These are phyloP conservation scores for Penicillium sp. DNA, from an alignment of 2,329 filamentous ascomycete genomes.

Conservation along the genomic window DNA sequence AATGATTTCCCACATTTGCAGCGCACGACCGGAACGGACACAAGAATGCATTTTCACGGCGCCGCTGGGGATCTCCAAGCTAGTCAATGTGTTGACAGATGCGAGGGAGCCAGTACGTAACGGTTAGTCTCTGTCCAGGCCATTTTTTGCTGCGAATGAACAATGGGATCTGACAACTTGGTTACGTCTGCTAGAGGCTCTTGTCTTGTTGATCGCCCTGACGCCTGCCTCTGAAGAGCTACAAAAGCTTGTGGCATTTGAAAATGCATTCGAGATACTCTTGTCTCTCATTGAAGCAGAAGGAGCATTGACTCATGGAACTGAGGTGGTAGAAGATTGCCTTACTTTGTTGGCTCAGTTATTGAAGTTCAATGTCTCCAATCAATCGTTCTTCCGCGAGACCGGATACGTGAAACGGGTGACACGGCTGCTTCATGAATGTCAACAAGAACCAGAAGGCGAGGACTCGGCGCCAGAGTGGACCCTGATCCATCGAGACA, in stretches of 20 bases:
- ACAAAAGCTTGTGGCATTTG: slow-evolving; percentile 92
- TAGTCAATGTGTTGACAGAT: slow-evolving; percentile 82
- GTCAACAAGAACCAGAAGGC: slow-evolving; percentile 49
- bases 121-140: slow-evolving; percentile 41
- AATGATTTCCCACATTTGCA: slow-evolving; percentile 78
- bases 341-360: slow-evolving; percentile 87
- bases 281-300: slow-evolving; percentile 79
- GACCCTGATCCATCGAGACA: slow-evolving; percentile 73
- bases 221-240: slow-evolving; percentile 83
- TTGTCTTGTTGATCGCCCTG: slow-evolving; percentile 81
- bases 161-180: slow-evolving; percentile 3
- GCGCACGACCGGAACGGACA: slow-evolving; percentile 81
- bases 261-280: slow-evolving; percentile 84
- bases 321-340: slow-evolving; percentile 86
- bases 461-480: slow-evolving; percentile 64
- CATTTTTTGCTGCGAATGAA: not conserved
- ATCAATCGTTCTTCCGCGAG: slow-evolving; percentile 91
- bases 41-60: slow-evolving; percentile 92
- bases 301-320: slow-evolving; percentile 76
- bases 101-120: slow-evolving; percentile 81
- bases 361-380: slow-evolving; percentile 78
- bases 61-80: slow-evolving; percentile 77
- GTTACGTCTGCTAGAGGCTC: slow-evolving; percentile 55
- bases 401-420: slow-evolving; percentile 75
- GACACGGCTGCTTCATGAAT: slow-evolving; percentile 61